Base-by-base conservation (phyloP, 345 rosid genomes). In the Eutrema heterophyllum region DNA sequence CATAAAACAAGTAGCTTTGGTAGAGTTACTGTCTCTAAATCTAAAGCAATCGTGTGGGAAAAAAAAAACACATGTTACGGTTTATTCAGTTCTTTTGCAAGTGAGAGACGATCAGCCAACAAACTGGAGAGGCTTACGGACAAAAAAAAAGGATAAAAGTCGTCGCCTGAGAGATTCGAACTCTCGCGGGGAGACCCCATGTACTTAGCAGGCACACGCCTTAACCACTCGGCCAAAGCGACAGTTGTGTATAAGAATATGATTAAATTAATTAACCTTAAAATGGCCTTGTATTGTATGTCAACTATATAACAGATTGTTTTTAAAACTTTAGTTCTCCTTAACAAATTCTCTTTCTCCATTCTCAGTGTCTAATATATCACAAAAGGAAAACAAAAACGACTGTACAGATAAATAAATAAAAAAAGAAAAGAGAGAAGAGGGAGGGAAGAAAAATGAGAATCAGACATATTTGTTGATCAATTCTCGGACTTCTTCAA, bases 111-210 rank as follows among this genome's bases (percentile, higher is more conserved):
- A 24, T 52, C 26, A 36, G 60, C 3, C 10, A 49, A 52, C 27
- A 29, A 11, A 8, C 0, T n/a, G 51, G 5, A 26, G 5, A 26
- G 53, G 53, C 36, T 63, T 9, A 7, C 27, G 1, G 3, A 6
- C 3, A 7, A 33, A 18, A 29, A 0, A 26, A 16, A 5, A 16
- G 14, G 4, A 9, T 2, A 52, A 14, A 2, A 5, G 0, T 2
- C 89, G 86, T 74, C 89, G 84, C 87, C 91, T 83, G 86, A 83
- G 87, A 87, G 91, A 83, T 85, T 87, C 89, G 87, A 87, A 84
- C 87, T 84, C 92, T 82, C 87, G 91, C 89, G 86, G 89, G 89
- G 78, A 78, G 49, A 85, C 77, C 89, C 89, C 86, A 83, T 82
- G 85, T 82, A 79, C 91, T 81, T 83, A 81, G 86, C 86, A 83